These are phyloP conservation scores for Wolfiporia cocos DNA, from an alignment of 1,284 basidiomycete species.

Conservation along the genomic window DNA sequence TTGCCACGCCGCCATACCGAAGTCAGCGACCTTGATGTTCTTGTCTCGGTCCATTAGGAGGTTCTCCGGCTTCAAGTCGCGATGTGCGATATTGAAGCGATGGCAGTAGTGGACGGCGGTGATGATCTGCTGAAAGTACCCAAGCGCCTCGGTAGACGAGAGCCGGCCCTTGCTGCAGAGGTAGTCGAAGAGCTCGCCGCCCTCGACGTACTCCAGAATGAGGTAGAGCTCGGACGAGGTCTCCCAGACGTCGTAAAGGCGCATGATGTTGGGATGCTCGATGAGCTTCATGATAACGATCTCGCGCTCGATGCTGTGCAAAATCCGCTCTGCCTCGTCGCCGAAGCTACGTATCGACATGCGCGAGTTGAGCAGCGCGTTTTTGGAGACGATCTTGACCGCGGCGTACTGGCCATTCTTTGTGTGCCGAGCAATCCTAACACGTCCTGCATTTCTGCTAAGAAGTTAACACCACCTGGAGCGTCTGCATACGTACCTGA, in stretches of 20 bases:
- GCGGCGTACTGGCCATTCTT: slow-evolving; percentile 90
- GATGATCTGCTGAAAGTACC: slow-evolving; percentile 97
- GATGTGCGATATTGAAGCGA: slow-evolving; percentile 94
- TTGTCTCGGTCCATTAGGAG: slow-evolving; percentile 78
- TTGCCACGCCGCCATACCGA: slow-evolving; percentile 98
- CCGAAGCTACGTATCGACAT: slow-evolving; percentile 68
- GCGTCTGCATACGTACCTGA: slow-evolving; percentile 53
- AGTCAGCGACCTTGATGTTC: slow-evolving; percentile 97
- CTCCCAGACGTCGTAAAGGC: slow-evolving; percentile 97
- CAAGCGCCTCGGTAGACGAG: slow-evolving; percentile 75
- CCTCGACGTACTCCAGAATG: slow-evolving; percentile 95
- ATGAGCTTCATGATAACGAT: slow-evolving; percentile 99
- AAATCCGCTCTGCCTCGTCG: slow-evolving; percentile 59
- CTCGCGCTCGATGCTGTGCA: slow-evolving; percentile 89
- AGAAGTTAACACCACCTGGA: not conserved
- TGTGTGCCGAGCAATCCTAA: slow-evolving; percentile 86
- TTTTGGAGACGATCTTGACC: slow-evolving; percentile 95
- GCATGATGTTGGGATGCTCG: slow-evolving; percentile 93
- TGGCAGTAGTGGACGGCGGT: slow-evolving; percentile 95
- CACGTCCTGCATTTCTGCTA: slow-evolving; percentile 59
- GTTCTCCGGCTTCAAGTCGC: slow-evolving; percentile 98
- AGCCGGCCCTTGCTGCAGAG: slow-evolving; percentile 85
- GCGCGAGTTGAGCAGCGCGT: slow-evolving; percentile 58
- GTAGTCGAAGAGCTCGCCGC: slow-evolving; percentile 96
- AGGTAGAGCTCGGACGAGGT: slow-evolving; percentile 87